Evolutionary conservation across 192 early-diverging fungal species (phyloP).

Genomic region (Umbelopsis sp.): DNA sequence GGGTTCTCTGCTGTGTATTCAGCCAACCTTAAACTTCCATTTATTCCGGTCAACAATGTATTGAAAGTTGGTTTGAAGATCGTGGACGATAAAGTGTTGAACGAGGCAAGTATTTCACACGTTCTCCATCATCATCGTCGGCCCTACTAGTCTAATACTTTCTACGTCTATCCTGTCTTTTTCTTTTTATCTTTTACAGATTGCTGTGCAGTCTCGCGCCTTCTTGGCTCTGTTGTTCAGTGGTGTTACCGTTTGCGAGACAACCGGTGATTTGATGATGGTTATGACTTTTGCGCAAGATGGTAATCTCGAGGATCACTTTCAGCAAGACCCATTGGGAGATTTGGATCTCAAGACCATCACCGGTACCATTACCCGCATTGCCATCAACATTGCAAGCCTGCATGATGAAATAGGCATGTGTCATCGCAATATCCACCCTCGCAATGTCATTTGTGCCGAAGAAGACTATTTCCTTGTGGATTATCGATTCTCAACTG

Average conservation of each 20-base stretch:
- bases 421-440: constrained; percentile 40
- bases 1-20: constrained; percentile 36
- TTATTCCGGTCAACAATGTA: constrained; percentile 1
- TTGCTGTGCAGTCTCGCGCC: constrained; percentile 34
- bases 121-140: background rate
- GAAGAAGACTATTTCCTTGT: constrained; percentile 37
- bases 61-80: constrained; percentile 31
- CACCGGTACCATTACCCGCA: constrained; percentile 26
- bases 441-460: constrained; percentile 30
- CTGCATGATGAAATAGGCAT: constrained; percentile 36
- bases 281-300: constrained; percentile 32
- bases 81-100: constrained; percentile 37
- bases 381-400: constrained; percentile 36
- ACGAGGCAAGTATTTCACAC: constrained; percentile 22
- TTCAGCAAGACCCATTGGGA: constrained; percentile 23
- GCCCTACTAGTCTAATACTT: background rate
- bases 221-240: constrained; percentile 36
- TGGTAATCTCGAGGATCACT: constrained; percentile 30
- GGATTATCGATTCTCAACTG: constrained; percentile 36
- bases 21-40: constrained; percentile 24
- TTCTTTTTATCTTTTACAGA: constrained; percentile 21
- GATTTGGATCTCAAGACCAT: constrained; percentile 22
- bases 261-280: constrained; percentile 38
- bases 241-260: constrained; percentile 36
- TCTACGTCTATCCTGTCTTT: background rate